These are phyloP conservation scores for Lichtheimia hyalospora DNA, from an alignment of 371 early-diverging fungal genomes.

Conservation along the genomic window DNA sequence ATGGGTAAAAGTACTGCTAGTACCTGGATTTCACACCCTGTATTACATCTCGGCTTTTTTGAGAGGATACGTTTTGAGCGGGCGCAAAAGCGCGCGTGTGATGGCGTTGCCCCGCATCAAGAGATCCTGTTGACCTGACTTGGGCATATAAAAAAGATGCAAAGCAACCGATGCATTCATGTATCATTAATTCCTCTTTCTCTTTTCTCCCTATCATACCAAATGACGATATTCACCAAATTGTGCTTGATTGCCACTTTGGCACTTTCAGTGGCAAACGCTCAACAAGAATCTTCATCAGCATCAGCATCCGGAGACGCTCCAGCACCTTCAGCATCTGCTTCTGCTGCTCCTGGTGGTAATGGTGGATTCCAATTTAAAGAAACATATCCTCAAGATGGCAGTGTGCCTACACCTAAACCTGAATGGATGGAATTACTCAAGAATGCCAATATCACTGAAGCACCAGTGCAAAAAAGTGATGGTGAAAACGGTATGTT, in stretches of 20 bases:
- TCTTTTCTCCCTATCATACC: conserved; percentile 4
- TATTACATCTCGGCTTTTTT: too few relatives aligned
- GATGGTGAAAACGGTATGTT: conserved; percentile 20
- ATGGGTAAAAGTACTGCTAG: too few relatives aligned
- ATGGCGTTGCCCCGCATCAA: too few relatives aligned
- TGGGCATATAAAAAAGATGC: too few relatives aligned
- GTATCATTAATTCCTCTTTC: background rate
- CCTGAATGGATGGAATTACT: conserved; percentile 51
- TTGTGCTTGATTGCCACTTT: conserved; percentile 15
- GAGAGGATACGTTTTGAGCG: too few relatives aligned
- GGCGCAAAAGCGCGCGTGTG: too few relatives aligned
- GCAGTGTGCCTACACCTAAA: conserved; percentile 40
- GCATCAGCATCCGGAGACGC: conserved; percentile 15
- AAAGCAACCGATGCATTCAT: background rate
- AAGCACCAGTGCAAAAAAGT: conserved; percentile 39
- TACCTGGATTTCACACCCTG: too few relatives aligned
- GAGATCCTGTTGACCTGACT: too few relatives aligned
- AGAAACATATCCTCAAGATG: conserved; percentile 35
- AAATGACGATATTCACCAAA: conserved; percentile 19
- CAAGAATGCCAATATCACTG: conserved; percentile 31
- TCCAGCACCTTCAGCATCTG: conserved; percentile 9
- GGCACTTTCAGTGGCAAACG: conserved; percentile 15
- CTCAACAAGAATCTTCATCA: conserved; percentile 11
- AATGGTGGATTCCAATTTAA: conserved; percentile 29
- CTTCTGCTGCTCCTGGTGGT: conserved; percentile 5